phyloP scores from a whole-genome alignment of 2,329 filamentous ascomycete species.

The Knufia fluminis region DNA sequence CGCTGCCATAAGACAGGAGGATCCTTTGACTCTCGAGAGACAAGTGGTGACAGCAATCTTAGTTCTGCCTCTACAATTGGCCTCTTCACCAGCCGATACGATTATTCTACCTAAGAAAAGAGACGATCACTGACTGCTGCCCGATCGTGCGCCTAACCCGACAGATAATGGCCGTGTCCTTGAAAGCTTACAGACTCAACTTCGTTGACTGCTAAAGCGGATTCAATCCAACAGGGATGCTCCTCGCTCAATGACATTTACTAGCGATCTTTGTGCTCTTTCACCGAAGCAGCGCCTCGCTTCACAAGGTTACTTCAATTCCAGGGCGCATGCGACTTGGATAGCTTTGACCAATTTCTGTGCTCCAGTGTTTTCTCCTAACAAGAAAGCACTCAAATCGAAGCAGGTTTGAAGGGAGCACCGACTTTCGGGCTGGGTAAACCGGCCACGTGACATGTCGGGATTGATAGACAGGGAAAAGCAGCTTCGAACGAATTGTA shows the following conservation, averaged over 20 bases:
- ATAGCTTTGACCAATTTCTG: background rate
- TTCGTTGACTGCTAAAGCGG: background rate
- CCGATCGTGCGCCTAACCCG: background rate
- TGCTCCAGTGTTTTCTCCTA: background rate
- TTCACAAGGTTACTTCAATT: background rate
- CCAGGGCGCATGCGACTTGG: background rate
- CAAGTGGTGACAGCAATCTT: background rate
- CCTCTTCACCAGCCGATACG: background rate
- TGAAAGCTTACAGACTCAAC: background rate
- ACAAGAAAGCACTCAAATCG: background rate
- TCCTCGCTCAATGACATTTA: background rate
- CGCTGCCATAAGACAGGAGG: background rate
- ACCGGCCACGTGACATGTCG: background rate
- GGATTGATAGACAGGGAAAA: background rate
- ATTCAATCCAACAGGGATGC: background rate
- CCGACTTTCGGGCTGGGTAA: background rate
- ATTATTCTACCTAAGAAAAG: background rate
- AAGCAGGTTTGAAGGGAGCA: background rate
- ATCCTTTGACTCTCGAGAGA: background rate
- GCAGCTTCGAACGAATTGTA: too few relatives aligned
- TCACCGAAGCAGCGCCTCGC: background rate
- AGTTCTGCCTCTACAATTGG: background rate
- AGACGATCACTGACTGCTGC: slow-evolving; percentile 5
- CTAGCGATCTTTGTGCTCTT: background rate
- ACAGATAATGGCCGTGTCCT: background rate